These are phyloP conservation scores for Beauveria caledonica DNA, from an alignment of 2,329 filamentous ascomycete species.

Conservation along the genomic window DNA sequence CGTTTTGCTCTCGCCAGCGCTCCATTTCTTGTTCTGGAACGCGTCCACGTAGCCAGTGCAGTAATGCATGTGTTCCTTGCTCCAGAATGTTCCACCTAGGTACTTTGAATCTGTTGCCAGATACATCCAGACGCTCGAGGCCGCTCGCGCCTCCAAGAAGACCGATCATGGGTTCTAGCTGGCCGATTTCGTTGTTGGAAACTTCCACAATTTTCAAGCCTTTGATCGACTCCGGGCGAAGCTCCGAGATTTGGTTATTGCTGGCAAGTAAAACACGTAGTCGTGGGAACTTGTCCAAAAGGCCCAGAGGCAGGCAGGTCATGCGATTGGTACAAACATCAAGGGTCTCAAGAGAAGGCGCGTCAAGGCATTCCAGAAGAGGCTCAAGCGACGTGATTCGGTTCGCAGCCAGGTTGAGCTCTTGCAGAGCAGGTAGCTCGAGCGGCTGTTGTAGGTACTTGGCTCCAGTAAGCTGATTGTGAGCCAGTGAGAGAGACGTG, in stretches of 20 bases:
- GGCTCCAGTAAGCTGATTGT: constrained; percentile 62
- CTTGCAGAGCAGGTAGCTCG: constrained; percentile 64
- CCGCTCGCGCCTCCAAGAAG: constrained; percentile 57
- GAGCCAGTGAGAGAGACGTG: constrained; percentile 62
- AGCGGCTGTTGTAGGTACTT: constrained; percentile 58
- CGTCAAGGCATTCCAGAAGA: constrained; percentile 58
- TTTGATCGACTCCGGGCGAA: constrained; percentile 64
- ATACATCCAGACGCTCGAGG: constrained; percentile 63
- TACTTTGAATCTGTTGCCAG: constrained; percentile 80
- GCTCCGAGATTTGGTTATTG: constrained; percentile 70
- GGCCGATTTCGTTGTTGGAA: constrained; percentile 76
- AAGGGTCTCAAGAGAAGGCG: constrained; percentile 65
- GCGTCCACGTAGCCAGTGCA: constrained; percentile 72
- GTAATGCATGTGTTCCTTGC: constrained; percentile 75
- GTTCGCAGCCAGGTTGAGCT: constrained; percentile 69
- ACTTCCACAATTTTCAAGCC: constrained; percentile 72
- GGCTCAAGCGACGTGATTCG: constrained; percentile 62
- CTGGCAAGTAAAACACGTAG: constrained; percentile 63
- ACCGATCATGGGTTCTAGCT: constrained; percentile 72
- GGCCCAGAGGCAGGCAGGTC: constrained; percentile 51
- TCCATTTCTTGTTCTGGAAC: constrained; percentile 57
- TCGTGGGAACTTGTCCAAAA: constrained; percentile 61
- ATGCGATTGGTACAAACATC: constrained; percentile 82
- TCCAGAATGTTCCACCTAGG: constrained; percentile 77
- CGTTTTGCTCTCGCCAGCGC: constrained; percentile 43